Conservation (phyloP, 257 asterid species). For the Avicennia marina region DNA sequence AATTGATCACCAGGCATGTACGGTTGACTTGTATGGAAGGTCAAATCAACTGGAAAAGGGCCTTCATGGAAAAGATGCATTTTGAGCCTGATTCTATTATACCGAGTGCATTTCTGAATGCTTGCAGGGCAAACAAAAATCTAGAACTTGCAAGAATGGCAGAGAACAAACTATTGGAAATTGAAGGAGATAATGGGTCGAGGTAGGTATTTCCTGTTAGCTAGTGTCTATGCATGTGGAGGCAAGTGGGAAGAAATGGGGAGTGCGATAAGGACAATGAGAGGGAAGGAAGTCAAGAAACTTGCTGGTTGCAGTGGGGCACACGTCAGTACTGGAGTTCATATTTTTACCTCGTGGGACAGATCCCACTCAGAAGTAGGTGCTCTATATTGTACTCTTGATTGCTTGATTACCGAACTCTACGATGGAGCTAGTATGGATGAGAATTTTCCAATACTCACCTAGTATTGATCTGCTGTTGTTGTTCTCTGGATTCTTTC, state of each 20-base stretch:
- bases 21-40: constrained; percentile 92
- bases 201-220: constrained; percentile 79
- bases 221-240: constrained; percentile 69
- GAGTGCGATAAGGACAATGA: constrained; percentile 80
- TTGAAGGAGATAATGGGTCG: constrained; percentile 55
- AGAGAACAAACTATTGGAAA: constrained; percentile 54
- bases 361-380: constrained; percentile 52
- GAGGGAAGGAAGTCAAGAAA: constrained; percentile 68
- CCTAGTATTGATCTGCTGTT: too few species aligned
- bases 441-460: constrained; percentile 3
- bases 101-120: constrained; percentile 66
- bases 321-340: constrained; percentile 43
- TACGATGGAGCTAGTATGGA: constrained; percentile 17
- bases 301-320: constrained; percentile 83
- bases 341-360: constrained; percentile 61
- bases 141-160: constrained; percentile 55
- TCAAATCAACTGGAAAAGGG: constrained; percentile 70
- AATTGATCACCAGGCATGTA: constrained; percentile 82
- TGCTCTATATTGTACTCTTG: constrained; percentile 41
- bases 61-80: constrained; percentile 59
- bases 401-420: constrained; percentile 47
- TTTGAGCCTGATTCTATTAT: constrained; percentile 54
- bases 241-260: constrained; percentile 88
- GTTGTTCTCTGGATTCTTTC: not conserved
- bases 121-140: constrained; percentile 64